Conservation (phyloP, 441 rosid genomes). For the Gossypium aridum region DNA sequence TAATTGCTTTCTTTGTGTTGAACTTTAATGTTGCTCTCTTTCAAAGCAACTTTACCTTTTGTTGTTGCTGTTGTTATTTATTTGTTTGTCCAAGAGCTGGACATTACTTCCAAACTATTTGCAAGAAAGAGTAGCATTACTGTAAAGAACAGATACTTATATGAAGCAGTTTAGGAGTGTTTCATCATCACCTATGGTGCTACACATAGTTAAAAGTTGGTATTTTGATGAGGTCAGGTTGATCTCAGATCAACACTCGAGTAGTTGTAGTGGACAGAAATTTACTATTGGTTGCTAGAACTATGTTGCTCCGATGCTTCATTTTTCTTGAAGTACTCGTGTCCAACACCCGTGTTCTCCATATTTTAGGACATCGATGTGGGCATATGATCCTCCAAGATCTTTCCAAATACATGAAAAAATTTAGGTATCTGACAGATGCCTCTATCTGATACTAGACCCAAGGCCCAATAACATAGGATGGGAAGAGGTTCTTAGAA, state of each 20-base stretch:
- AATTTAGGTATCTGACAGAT: background rate
- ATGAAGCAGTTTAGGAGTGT: background rate
- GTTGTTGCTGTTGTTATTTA: background rate
- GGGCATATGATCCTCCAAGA: background rate
- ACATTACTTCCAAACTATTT: background rate
- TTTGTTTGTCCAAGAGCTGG: background rate
- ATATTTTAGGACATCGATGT: background rate
- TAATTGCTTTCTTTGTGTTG: conserved; percentile 9
- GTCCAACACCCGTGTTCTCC: background rate
- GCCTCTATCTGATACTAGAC: background rate
- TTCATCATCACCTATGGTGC: background rate
- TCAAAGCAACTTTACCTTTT: background rate
- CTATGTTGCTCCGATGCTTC: background rate
- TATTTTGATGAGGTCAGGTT: background rate
- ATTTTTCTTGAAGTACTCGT: background rate
- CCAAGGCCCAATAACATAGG: background rate
- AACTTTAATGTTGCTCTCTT: conserved; percentile 1
- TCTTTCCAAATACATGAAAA: background rate
- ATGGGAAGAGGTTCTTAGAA: background rate
- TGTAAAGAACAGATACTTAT: background rate
- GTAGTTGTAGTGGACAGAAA: background rate
- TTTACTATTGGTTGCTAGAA: background rate
- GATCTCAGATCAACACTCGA: background rate
- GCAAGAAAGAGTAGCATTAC: background rate
- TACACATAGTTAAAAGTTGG: background rate